Evolutionary conservation across 176 grass and related monocot genomes (phyloP).

Genomic region (Lolium perenne): DNA sequence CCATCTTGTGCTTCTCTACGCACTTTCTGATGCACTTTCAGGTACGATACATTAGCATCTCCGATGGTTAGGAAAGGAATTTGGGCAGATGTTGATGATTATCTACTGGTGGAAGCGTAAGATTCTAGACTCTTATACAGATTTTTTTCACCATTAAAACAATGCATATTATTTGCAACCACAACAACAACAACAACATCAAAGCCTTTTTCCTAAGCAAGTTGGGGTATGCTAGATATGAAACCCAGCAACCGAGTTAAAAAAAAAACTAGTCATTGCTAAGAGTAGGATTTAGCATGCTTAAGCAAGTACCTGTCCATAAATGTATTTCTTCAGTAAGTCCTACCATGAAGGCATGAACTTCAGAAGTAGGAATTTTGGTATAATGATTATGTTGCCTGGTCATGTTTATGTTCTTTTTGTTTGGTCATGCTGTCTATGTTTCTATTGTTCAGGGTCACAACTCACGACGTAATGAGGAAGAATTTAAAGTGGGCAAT

Average conservation of each 20-base stretch:
- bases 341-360: not conserved
- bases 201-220: too few relatives aligned
- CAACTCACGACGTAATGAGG: not conserved
- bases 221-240: too few relatives aligned
- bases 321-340: slow-evolving; percentile 16
- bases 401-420: not conserved
- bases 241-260: not conserved
- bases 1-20: not conserved
- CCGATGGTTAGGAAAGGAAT: slow-evolving; percentile 60
- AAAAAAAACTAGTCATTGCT: not conserved
- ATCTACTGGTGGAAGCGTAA: slow-evolving; percentile 73
- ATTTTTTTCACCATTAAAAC: slow-evolving; percentile 34
- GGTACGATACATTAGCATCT: slow-evolving; percentile 74
- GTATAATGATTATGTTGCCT: not conserved
- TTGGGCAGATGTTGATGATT: slow-evolving; percentile 77
- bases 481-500: not conserved
- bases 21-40: slow-evolving; percentile 36
- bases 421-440: not conserved
- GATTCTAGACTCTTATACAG: slow-evolving; percentile 13
- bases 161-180: slow-evolving; percentile 14
- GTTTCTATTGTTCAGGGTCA: not conserved
- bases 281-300: slow-evolving; percentile 1
- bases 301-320: not conserved
- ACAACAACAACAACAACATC: too few relatives aligned
- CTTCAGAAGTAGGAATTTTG: not conserved